Evolutionary conservation across 352 stramenopile species (phyloP), one percentile per base, ranked within the genome.

Genomic region (Phytophthora hybrid): DNA sequence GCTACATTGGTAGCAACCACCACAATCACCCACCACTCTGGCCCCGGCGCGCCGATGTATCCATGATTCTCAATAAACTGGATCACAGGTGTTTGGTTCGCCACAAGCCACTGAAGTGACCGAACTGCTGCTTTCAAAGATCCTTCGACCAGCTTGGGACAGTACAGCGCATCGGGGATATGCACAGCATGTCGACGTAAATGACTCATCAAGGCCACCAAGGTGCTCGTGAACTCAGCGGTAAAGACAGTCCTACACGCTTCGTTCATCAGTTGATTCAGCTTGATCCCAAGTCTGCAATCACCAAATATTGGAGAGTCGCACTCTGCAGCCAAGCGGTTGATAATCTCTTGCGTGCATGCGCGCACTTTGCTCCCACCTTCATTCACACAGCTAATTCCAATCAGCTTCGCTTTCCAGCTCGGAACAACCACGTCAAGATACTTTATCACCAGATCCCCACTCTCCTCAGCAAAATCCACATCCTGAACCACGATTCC

Each of bases 11-110:
- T 70, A 44, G 76, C 46, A 9, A 68, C 61, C 11, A 73, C 37
- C 18, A 55, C 68, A 52, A 76, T 10, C 14, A 76, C 39, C 72
- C 68, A 79, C 68, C 72, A 79, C 14, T 69, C 68, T 56, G 59
- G 62, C 10, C 29, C 46, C 23, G 71, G 66, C 4, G 41, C 18
- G 18, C 47, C 57, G 51, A 37, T 21, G 19, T 58, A 62, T 11
- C 44, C 47, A 32, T 47, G 59, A 8, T 56, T 21, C 16, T 69
- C 41, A 19, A 34, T 39, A 21, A 62, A 61, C 29, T 55, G 32
- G n/a, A 61, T 53, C 46, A 75, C 71, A 1, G 41, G 8, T 5
- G 32, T 26, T n/a, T 69, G 61, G 19, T 76, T 67, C 37, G 10
- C 21, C 56, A 66, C 63, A 19, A 79, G 54, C 66, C 68, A 76